phyloP scores from a whole-genome alignment of 2,329 filamentous ascomycete species.

The Ophiostoma ips region DNA sequence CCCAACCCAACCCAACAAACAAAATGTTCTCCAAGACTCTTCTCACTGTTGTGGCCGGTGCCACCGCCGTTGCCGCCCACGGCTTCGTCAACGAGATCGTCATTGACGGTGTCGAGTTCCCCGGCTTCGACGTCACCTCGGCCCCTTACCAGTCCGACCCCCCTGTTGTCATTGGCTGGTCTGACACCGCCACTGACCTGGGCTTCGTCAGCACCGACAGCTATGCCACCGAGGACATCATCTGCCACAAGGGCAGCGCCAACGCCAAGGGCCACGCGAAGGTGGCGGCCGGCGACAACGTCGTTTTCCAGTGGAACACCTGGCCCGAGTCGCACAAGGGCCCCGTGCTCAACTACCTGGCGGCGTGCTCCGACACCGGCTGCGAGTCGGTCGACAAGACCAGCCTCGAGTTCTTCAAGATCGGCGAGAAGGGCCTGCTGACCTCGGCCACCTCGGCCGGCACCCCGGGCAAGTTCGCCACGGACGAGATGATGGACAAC shows the following conservation, averaged over 20 bases:
- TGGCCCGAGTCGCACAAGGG: constrained; percentile 20
- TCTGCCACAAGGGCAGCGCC: constrained; percentile 19
- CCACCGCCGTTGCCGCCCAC: background rate
- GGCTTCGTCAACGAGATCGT: constrained; percentile 1
- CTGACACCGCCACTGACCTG: constrained; percentile 18
- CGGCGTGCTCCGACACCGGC: constrained; percentile 18
- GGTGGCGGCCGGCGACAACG: constrained; percentile 17
- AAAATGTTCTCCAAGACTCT: constrained; percentile 2
- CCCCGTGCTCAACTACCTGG: constrained; percentile 24
- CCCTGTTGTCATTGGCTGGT: constrained; percentile 19
- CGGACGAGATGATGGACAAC: constrained; percentile 30
- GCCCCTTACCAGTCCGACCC: constrained; percentile 14
- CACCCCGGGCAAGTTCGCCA: constrained; percentile 20
- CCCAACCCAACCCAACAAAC: background rate
- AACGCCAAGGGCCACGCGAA: constrained; percentile 17
- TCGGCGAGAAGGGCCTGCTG: constrained; percentile 20
- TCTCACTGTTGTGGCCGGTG: background rate
- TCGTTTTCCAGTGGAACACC: constrained; percentile 18
- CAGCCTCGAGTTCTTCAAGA: constrained; percentile 19
- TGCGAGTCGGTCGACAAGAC: constrained; percentile 22
- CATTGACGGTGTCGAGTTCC: background rate
- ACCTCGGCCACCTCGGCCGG: constrained; percentile 14
- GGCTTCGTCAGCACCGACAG: constrained; percentile 16
- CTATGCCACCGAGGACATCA: constrained; percentile 17
- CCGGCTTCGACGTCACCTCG: background rate